phyloP scores from a whole-genome alignment of 306 rosid genomes.

The Medicago ruthenica region DNA sequence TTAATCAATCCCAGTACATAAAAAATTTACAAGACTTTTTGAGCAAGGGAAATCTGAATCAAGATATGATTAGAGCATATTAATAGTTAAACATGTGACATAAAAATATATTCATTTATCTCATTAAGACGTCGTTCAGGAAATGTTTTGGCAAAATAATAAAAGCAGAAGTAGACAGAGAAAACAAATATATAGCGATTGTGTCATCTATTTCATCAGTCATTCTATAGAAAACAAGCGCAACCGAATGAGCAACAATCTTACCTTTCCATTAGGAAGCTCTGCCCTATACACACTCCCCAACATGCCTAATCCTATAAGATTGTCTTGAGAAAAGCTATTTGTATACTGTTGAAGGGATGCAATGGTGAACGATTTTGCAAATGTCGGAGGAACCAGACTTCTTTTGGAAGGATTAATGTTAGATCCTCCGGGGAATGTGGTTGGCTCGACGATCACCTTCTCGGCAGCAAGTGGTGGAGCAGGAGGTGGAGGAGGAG shows the following conservation, averaged over 20 bases:
- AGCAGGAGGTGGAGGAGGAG: constrained; percentile 57
- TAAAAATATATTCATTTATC: constrained; percentile 14
- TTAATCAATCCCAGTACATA: constrained; percentile 19
- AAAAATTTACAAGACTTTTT: constrained; percentile 25
- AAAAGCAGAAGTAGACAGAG: constrained; percentile 3
- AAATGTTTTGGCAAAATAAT: constrained; percentile 24
- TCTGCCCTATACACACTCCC: constrained; percentile 87
- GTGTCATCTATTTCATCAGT: background rate
- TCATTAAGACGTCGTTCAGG: constrained; percentile 8
- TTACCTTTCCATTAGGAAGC: constrained; percentile 86
- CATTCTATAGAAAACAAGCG: background rate
- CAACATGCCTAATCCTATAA: constrained; percentile 78
- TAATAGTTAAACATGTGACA: constrained; percentile 16
- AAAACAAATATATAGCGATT: background rate
- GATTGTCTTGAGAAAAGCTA: constrained; percentile 89
- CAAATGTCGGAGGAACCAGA: constrained; percentile 47
- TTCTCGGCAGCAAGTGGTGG: constrained; percentile 58
- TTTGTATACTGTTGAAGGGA: constrained; percentile 88
- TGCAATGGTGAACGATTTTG: constrained; percentile 80
- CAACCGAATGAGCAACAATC: constrained; percentile 44
- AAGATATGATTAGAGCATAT: constrained; percentile 6
- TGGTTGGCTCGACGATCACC: constrained; percentile 63
- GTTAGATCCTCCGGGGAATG: constrained; percentile 45
- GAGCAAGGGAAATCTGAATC: constrained; percentile 33
- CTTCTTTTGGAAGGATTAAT: constrained; percentile 54